Evolutionary conservation across 805 yeast genomes (phyloP), one percentile per base, ranked within the genome.

Genomic region (Pichia paraexigua): DNA sequence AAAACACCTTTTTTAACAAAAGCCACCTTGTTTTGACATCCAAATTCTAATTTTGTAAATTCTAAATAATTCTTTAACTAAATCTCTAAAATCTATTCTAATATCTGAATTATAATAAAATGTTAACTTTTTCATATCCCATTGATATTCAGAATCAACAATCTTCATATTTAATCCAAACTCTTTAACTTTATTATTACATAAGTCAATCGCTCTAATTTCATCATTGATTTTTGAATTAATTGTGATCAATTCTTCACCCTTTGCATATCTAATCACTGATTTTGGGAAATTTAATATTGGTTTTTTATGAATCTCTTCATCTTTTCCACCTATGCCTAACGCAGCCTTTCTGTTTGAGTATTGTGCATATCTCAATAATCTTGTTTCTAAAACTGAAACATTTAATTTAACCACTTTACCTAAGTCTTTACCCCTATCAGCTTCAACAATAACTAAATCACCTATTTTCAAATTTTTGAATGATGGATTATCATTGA

Each of bases 371-470:
- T 79, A 71, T 63, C 84, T 84, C 65, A 87, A 68, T 54, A 80
- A 67, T 45, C 88, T 73, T 0, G 92, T 91, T 59, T 82, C 86
- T 58, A 81, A 86, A 39, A 77, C 67, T 5, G 82, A 69, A 27
- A 87, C 76, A 58, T 79, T 75, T 59, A 81, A 68, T 53, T 76
- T 74, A 39, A 78, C 77, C 44, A 87, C 77, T 60, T 77, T 76
- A 39, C 95, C 95, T 53, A 87, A 72, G 66, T 87, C 95, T 39
- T 80, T 69, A 39, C 95, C 95, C 35, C 95, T 71, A 61, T 87
- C 95, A 1, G 94, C 95, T 61, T 87, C 92, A 18, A 86, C 95
- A 60, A 86, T 79, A 17, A 87, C 92, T 60, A 85, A 72, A 61
- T 85, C 90, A 22, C 86, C 86, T 6, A 72, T 66, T 47, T 71